Evolutionary conservation across 306 rosid genomes (phyloP).

Genomic region (Datisca glomerata): DNA sequence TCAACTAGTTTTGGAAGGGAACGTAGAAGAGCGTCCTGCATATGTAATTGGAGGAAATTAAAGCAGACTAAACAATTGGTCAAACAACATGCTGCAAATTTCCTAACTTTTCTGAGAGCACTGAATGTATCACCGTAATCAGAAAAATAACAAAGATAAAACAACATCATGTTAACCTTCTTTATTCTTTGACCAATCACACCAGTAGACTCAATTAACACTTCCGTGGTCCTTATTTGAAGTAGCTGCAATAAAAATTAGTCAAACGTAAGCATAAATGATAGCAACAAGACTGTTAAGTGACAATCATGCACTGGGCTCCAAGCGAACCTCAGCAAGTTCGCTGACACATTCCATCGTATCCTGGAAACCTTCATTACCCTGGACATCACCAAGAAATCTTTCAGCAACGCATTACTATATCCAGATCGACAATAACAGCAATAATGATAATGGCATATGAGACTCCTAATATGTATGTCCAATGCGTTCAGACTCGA

Average conservation of each 20-base stretch:
- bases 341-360: constrained; percentile 42
- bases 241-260: constrained; percentile 40
- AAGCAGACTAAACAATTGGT: background rate
- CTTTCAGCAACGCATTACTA: too few species aligned
- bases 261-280: background rate
- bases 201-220: constrained; percentile 82
- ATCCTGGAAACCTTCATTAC: constrained; percentile 81
- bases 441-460: background rate
- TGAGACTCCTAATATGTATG: background rate
- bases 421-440: constrained; percentile 1
- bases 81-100: constrained; percentile 1
- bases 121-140: background rate
- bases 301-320: constrained; percentile 5
- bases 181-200: constrained; percentile 89
- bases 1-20: constrained; percentile 61
- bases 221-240: constrained; percentile 54
- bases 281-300: background rate
- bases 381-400: constrained; percentile 38
- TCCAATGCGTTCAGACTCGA: background rate
- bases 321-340: constrained; percentile 54
- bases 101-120: constrained; percentile 1
- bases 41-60: constrained; percentile 15
- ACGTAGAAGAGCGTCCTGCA: constrained; percentile 67
- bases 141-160: background rate
- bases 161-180: constrained; percentile 33